Evolutionary conservation across 2,329 filamentous ascomycete species (phyloP).

Genomic region (Fonsecaea nubica): DNA sequence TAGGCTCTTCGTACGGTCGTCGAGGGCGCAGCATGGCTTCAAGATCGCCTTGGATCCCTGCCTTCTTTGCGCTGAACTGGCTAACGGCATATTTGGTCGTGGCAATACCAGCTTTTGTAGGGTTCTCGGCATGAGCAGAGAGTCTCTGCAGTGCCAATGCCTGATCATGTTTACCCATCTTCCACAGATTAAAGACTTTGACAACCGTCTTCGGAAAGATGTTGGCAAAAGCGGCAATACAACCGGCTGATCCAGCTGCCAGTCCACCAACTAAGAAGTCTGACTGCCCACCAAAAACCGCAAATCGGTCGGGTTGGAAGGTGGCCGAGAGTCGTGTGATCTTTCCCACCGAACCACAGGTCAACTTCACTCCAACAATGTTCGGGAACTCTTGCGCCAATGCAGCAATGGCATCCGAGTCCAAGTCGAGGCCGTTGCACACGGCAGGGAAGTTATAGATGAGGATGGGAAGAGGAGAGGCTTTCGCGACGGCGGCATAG

Average conservation of each 20-base stretch:
- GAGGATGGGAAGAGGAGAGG: slow-evolving; percentile 63
- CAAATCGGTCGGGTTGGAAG: slow-evolving; percentile 64
- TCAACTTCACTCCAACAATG: slow-evolving; percentile 70
- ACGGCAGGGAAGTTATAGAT: slow-evolving; percentile 74
- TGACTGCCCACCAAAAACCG: slow-evolving; percentile 66
- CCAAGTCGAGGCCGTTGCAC: slow-evolving; percentile 71
- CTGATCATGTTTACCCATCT: slow-evolving; percentile 74
- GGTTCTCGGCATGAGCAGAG: slow-evolving; percentile 65
- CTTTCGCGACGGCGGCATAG: slow-evolving; percentile 63
- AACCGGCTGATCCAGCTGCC: slow-evolving; percentile 77
- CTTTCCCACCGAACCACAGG: slow-evolving; percentile 68
- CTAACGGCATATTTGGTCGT: slow-evolving; percentile 57
- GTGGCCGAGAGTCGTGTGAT: slow-evolving; percentile 62
- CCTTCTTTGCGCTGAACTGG: slow-evolving; percentile 49
- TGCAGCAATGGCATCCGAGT: slow-evolving; percentile 65
- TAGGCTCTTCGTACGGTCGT: slow-evolving; percentile 63
- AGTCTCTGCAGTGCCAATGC: slow-evolving; percentile 76
- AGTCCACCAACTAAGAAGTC: slow-evolving; percentile 87
- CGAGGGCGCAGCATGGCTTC: slow-evolving; percentile 63
- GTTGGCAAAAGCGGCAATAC: slow-evolving; percentile 86
- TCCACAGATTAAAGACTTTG: slow-evolving; percentile 77
- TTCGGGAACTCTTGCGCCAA: slow-evolving; percentile 61
- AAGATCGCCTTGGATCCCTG: slow-evolving; percentile 61
- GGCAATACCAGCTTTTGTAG: slow-evolving; percentile 58
- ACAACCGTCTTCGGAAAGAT: slow-evolving; percentile 83